Percentiles rank a stretch among this genome's conserved stretches.
These are phyloP conservation scores for Davidsoniella virescens DNA, from an alignment of 2,329 filamentous ascomycete species.

Conservation along the genomic window DNA sequence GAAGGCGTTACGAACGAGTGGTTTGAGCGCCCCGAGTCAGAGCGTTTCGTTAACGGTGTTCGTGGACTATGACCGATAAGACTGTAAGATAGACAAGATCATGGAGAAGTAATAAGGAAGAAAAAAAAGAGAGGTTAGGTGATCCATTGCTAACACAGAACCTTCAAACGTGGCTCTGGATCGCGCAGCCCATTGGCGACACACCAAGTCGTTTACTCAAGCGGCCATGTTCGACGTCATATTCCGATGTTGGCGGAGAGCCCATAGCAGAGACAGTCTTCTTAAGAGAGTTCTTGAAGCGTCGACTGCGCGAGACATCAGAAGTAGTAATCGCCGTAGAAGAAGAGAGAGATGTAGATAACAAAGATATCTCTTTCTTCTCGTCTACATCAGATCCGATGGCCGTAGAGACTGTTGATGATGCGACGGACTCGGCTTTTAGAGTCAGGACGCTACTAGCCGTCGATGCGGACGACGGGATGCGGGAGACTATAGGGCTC, in stretches of 20 bases:
- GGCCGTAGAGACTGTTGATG: constrained; percentile 6
- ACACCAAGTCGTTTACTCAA: constrained; percentile 13
- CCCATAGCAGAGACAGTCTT: constrained; percentile 14
- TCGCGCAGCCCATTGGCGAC: constrained; percentile 10
- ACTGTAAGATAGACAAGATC: not conserved
- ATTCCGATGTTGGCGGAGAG: constrained; percentile 13
- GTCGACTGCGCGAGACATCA: constrained; percentile 9
- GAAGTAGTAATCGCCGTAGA: not conserved
- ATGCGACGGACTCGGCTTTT: constrained; percentile 8
- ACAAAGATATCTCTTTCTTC: not conserved
- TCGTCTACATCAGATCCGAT: not conserved
- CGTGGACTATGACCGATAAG: too few relatives aligned
- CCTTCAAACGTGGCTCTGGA: constrained; percentile 11
- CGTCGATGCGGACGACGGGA: constrained; percentile 4
- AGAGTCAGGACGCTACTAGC: not conserved
- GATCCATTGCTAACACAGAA: not conserved
- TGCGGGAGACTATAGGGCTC: constrained; percentile 1
- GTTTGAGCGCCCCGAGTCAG: too few relatives aligned
- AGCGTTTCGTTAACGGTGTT: too few relatives aligned
- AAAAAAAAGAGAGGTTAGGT: not conserved
- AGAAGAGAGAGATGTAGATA: not conserved
- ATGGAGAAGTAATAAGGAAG: not conserved
- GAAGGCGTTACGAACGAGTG: too few relatives aligned
- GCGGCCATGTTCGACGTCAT: constrained; percentile 13
- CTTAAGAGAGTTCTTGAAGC: constrained; percentile 10